Percentiles rank a stretch among this genome's conserved stretches.
Conservation (phyloP, 805 yeast species). For the Yarrowia yakushimensis region DNA sequence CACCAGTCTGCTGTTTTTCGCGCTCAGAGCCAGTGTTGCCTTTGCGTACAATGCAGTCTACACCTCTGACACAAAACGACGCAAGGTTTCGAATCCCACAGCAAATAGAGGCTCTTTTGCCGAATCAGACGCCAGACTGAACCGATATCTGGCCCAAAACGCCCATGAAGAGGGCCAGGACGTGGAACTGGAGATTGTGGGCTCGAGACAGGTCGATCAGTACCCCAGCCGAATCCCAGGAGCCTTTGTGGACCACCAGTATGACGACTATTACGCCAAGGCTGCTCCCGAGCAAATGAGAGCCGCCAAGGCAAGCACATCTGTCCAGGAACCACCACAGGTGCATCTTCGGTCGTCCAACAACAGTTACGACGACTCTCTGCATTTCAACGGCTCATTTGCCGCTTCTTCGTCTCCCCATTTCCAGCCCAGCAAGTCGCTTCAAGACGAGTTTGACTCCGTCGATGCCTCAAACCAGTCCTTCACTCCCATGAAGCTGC, state of each 20-base stretch:
- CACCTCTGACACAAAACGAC: constrained; percentile 11
- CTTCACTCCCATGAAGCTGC: constrained; percentile 14
- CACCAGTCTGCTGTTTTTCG: constrained; percentile 13
- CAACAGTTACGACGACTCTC: neutral
- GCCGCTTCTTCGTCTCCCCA: constrained; percentile 13
- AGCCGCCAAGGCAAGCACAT: neutral
- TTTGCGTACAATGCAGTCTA: constrained; percentile 7
- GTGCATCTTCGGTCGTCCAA: constrained; percentile 1
- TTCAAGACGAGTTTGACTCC: neutral
- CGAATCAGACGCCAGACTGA: neutral
- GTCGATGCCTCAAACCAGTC: neutral
- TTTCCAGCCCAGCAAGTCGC: neutral
- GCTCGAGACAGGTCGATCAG: neutral
- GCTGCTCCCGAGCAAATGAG: constrained; percentile 18
- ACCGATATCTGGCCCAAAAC: neutral
- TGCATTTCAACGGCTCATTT: constrained; percentile 14
- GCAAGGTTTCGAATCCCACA: neutral
- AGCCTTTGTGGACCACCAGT: constrained; percentile 11
- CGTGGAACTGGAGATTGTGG: constrained; percentile 3
- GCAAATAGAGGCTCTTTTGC: neutral
- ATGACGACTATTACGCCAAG: constrained; percentile 1
- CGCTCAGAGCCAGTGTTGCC: neutral
- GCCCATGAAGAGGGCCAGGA: constrained; percentile 6
- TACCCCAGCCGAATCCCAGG: neutral
- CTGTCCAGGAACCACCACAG: constrained; percentile 12